These are phyloP conservation scores for Phytophthora pinifolia DNA, from an alignment of 352 stramenopile species.

Conservation along the genomic window DNA sequence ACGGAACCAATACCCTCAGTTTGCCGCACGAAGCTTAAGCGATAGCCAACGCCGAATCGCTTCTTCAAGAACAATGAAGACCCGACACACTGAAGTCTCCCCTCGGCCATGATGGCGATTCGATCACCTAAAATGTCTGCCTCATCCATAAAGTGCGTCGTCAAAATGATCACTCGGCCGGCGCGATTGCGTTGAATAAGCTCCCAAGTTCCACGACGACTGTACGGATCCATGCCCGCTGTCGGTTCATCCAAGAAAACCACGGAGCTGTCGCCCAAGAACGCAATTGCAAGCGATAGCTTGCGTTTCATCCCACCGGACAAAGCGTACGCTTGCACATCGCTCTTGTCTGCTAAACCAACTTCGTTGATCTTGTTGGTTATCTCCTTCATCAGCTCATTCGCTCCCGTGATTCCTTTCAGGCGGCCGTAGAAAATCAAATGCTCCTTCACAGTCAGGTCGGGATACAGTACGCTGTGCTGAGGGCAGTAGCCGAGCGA, in stretches of 20 bases:
- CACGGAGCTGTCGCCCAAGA: conserved; percentile 69
- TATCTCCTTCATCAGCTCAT: conserved; percentile 24
- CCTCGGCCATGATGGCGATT: conserved; percentile 90
- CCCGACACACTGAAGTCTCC: conserved; percentile 67
- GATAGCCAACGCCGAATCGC: conserved; percentile 75
- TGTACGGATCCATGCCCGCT: conserved; percentile 95
- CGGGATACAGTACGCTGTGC: conserved; percentile 95
- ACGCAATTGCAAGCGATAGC: conserved; percentile 74
- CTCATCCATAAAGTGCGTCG: conserved; percentile 93
- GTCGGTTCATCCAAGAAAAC: conserved; percentile 91
- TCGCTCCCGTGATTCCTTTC: conserved; percentile 69
- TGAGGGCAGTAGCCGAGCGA: conserved; percentile 96
- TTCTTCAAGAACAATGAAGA: conserved; percentile 85
- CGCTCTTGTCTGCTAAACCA: conserved; percentile 88
- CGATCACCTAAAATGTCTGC: conserved; percentile 90
- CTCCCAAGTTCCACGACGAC: conserved; percentile 82
- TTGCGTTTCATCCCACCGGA: conserved; percentile 84
- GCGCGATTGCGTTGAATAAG: conserved; percentile 65
- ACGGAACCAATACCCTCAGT: background rate
- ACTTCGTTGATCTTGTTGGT: conserved; percentile 85
- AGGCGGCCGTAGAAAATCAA: conserved; percentile 93
- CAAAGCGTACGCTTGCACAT: conserved; percentile 48
- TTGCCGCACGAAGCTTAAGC: conserved; percentile 60
- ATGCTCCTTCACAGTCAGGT: conserved; percentile 96
- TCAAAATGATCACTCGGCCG: conserved; percentile 84